A percentile compares a stretch with the other conserved stretches of the same genome.
Conservation (phyloP, 2,329 filamentous ascomycete genomes). For the Beauveria varroae region DNA sequence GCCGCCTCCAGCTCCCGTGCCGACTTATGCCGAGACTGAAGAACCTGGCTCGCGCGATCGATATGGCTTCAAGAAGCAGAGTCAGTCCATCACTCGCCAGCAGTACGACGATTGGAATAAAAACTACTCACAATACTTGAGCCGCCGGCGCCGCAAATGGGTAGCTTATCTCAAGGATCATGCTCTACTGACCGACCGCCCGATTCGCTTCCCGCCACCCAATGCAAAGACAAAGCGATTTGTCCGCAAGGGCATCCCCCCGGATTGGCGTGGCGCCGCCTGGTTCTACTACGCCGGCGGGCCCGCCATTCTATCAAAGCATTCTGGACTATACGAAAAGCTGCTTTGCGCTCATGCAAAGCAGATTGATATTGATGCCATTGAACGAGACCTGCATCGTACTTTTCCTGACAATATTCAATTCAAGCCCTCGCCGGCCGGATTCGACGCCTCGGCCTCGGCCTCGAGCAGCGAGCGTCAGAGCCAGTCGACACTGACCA, state of each 20-base stretch:
- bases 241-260: slow-evolving; percentile 86
- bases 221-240: slow-evolving; percentile 83
- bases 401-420: slow-evolving; percentile 92
- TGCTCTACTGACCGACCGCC: slow-evolving; percentile 62
- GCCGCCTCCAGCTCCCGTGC: slow-evolving; percentile 12
- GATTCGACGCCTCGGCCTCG: slow-evolving; percentile 21
- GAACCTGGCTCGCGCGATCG: slow-evolving; percentile 58
- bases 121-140: slow-evolving; percentile 67
- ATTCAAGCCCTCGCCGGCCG: slow-evolving; percentile 60
- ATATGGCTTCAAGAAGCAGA: slow-evolving; percentile 88
- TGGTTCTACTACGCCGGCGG: slow-evolving; percentile 97
- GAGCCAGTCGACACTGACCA: slow-evolving; percentile 31
- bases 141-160: slow-evolving; percentile 76
- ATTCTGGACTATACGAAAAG: slow-evolving; percentile 68
- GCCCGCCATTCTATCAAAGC: slow-evolving; percentile 66
- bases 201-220: slow-evolving; percentile 70
- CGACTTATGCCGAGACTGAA: slow-evolving; percentile 28
- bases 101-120: slow-evolving; percentile 79
- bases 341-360: slow-evolving; percentile 59
- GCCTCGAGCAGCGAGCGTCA: slow-evolving; percentile 24
- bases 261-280: slow-evolving; percentile 87
- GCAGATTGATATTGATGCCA: slow-evolving; percentile 73
- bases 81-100: slow-evolving; percentile 65
- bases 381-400: slow-evolving; percentile 86
- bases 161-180: slow-evolving; percentile 66